phyloP scores from a whole-genome alignment of 139 green algal genomes.

The Pleodorina starrii region DNA sequence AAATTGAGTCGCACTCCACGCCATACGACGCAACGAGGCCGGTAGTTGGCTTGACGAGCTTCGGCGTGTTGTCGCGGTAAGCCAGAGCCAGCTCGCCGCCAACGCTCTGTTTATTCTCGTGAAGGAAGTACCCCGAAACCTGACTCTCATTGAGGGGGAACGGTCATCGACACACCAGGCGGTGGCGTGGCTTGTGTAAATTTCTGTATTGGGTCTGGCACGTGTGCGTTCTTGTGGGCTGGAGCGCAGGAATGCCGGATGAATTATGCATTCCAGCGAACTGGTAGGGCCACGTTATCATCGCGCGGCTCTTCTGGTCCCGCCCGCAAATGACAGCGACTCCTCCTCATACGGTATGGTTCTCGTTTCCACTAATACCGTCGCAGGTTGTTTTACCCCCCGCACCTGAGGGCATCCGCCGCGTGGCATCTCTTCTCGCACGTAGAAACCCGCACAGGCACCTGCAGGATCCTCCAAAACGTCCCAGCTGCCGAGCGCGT shows the following conservation, averaged over 20 bases:
- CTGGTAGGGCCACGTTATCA: too few species aligned
- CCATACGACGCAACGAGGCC: neutral
- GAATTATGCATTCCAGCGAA: too few species aligned
- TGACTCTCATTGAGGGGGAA: neutral
- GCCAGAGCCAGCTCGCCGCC: neutral
- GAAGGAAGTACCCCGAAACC: conserved; percentile 19
- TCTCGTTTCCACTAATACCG: too few species aligned
- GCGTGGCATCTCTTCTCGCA: neutral
- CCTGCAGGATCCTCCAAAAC: neutral
- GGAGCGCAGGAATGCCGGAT: too few species aligned
- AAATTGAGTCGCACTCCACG: neutral
- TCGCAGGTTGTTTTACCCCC: too few species aligned
- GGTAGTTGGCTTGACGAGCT: neutral
- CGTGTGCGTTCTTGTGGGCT: too few species aligned
- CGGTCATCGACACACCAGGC: neutral
- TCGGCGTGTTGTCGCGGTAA: neutral
- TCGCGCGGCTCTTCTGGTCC: too few species aligned
- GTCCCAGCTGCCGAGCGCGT: conserved; percentile 32
- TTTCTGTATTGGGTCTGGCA: too few species aligned
- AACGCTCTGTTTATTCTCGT: neutral
- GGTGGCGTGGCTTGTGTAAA: neutral
- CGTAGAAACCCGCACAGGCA: conserved; percentile 14
- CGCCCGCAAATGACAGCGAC: too few species aligned
- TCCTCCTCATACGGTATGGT: too few species aligned
- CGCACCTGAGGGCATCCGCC: conserved; percentile 25